Conservation (phyloP, 495 filamentous ascomycete species). For the Acidiella bohemica region DNA sequence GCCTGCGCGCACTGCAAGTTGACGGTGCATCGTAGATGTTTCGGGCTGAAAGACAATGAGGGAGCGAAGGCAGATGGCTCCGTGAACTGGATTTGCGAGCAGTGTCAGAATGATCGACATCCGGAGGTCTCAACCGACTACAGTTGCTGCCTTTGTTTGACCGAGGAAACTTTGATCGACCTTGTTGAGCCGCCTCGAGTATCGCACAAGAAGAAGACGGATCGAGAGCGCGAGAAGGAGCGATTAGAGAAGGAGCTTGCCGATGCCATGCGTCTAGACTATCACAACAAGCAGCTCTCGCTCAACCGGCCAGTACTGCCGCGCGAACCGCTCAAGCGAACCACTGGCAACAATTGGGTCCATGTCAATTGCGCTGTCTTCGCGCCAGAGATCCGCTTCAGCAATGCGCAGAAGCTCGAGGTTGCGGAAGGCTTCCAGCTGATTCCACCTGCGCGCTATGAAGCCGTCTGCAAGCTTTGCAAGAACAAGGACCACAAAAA, state of each 20-base stretch:
- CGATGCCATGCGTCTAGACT: conserved; percentile 56
- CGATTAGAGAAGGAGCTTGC: conserved; percentile 69
- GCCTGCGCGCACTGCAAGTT: conserved; percentile 75
- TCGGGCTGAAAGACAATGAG: conserved; percentile 64
- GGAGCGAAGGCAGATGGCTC: conserved; percentile 25
- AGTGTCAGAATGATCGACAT: conserved; percentile 83
- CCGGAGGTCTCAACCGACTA: conserved; percentile 79
- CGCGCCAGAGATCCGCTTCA: conserved; percentile 85
- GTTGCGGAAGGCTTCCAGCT: conserved; percentile 76
- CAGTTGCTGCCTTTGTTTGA: conserved; percentile 81
- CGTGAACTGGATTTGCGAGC: conserved; percentile 86
- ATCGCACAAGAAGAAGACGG: conserved; percentile 83
- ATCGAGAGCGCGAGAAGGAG: conserved; percentile 82
- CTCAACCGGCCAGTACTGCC: conserved; percentile 68
- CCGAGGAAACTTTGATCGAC: conserved; percentile 60
- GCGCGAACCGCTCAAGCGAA: conserved; percentile 84
- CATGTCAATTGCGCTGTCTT: conserved; percentile 86
- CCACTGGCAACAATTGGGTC: conserved; percentile 94
- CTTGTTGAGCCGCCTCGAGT: conserved; percentile 74
- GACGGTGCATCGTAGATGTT: conserved; percentile 87
- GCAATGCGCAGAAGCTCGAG: conserved; percentile 62
- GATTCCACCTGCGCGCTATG: conserved; percentile 54
- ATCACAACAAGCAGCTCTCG: conserved; percentile 69
- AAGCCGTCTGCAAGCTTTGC: conserved; percentile 75
- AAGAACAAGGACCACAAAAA: conserved; percentile 33